Conservation (phyloP, 1,139 yeast species). For the Yamadazyma jaroonii region DNA sequence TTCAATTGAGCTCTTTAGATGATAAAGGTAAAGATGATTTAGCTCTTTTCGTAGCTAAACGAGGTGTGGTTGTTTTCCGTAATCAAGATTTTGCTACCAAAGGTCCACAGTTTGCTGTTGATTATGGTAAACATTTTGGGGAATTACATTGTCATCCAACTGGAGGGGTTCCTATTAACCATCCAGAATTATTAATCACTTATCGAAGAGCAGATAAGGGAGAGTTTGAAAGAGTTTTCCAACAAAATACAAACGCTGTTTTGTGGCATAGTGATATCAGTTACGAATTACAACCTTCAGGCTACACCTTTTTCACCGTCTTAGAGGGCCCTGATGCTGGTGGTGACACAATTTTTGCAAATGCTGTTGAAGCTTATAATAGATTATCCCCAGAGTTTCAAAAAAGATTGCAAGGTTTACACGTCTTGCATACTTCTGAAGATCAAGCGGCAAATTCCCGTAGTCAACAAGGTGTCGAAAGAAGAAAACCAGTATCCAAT, state of each 20-base stretch:
- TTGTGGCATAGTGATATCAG: slow-evolving; percentile 68
- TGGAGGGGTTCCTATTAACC: slow-evolving; percentile 58
- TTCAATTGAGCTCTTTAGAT: slow-evolving; percentile 50
- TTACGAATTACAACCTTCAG: slow-evolving; percentile 66
- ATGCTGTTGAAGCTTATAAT: slow-evolving; percentile 60
- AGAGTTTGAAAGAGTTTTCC: slow-evolving; percentile 27
- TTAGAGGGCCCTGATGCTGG: slow-evolving; percentile 61
- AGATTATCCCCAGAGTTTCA: slow-evolving; percentile 60
- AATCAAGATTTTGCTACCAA: slow-evolving; percentile 56
- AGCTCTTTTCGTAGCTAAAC: slow-evolving; percentile 56
- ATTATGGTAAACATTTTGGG: slow-evolving; percentile 62
- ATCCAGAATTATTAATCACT: slow-evolving; percentile 58
- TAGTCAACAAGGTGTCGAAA: slow-evolving; percentile 57
- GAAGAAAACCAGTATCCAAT: slow-evolving; percentile 57
- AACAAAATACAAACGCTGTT: slow-evolving; percentile 28
- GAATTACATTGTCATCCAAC: slow-evolving; percentile 70
- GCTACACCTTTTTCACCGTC: slow-evolving; percentile 56
- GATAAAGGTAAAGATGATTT: slow-evolving; percentile 55
- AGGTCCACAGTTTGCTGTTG: slow-evolving; percentile 51
- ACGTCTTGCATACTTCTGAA: slow-evolving; percentile 64
- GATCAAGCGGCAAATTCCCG: slow-evolving; percentile 62
- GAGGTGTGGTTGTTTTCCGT: slow-evolving; percentile 65
- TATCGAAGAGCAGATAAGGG: slow-evolving; percentile 49
- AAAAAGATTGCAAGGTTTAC: slow-evolving; percentile 48
- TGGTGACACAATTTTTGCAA: slow-evolving; percentile 67